phyloP scores from a whole-genome alignment of 202 grass and related monocot genomes.

The Tripidium arundinaceum region DNA sequence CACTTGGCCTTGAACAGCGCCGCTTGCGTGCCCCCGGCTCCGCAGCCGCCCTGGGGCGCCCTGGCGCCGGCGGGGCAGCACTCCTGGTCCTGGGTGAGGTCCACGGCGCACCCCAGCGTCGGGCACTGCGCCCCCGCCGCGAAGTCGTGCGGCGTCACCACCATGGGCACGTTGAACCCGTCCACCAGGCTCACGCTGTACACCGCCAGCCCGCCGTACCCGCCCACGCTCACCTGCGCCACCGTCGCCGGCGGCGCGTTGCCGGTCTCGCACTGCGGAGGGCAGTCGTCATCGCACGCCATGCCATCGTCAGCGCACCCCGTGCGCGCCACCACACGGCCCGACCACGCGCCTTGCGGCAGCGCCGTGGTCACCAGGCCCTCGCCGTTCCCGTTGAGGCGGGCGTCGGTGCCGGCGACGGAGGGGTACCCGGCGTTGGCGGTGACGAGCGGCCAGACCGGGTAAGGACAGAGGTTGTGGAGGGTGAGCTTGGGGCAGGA shows the following conservation, averaged over 20 bases:
- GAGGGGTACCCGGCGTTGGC: not conserved
- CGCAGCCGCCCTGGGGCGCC: slow-evolving; percentile 1
- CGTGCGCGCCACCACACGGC: not conserved
- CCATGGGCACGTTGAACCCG: not conserved
- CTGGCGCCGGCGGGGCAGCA: not conserved
- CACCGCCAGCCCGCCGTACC: not conserved
- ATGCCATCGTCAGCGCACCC: not conserved
- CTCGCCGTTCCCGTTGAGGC: not conserved
- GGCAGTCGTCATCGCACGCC: not conserved
- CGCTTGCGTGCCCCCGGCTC: not conserved
- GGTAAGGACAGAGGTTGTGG: slow-evolving; percentile 30
- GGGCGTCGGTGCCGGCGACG: not conserved
- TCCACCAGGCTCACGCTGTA: not conserved
- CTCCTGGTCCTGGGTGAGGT: not conserved
- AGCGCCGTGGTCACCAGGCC: not conserved
- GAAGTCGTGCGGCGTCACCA: not conserved
- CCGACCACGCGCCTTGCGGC: not conserved
- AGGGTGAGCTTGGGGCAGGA: slow-evolving; percentile 3
- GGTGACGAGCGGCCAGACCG: slow-evolving; percentile 4
- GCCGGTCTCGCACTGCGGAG: not conserved
- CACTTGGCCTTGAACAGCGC: slow-evolving; percentile 30
- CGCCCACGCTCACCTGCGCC: not conserved
- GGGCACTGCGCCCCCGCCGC: not conserved
- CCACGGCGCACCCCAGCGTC: not conserved
- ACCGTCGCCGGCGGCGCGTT: not conserved